Base-by-base conservation (phyloP, 495 filamentous ascomycete species). In the Parathielavia hyrcaniae region DNA sequence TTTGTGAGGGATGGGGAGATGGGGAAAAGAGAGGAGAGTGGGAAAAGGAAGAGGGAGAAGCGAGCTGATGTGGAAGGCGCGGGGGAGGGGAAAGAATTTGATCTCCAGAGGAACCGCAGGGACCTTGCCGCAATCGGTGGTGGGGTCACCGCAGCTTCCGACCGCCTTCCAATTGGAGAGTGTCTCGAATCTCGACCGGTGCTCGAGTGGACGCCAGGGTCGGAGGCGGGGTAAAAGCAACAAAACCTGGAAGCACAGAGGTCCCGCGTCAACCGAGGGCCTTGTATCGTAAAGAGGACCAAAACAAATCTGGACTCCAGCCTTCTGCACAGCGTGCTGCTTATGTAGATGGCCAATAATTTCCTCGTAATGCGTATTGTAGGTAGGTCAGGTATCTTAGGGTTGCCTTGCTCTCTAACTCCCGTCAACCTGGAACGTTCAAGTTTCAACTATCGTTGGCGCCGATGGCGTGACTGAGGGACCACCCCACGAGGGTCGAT, bases 61-160 rank as follows among this genome's bases (percentile, higher is more conserved):
- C 50, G 38, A 45, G 48, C 14, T 49, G 61, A 55, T 19, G 61
- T n/a, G n/a, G n/a, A n/a, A n/a, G n/a, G n/a, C n/a, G n/a, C n/a
- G 43, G 61, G 32, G 54, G 47, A 57, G 55, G 47, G 52, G 63
- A 47, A 43, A 53, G 48, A 62, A 40, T 57, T 64, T 58, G 56
- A 43, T 47, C 53, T 55, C 26, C 20, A 35, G 20, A 19, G 22
- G 35, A 44, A 45, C 23, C 26, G 26, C 17, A 17, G 22, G 44
- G 58, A 55, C 53, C 58, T 54, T 36, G 57, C 64, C 64, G 64
- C 26, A 46, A 65, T 64, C 64, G 65, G 65, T 63, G 59, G 57
- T 61, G 62, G 35, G n/a, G 26, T 50, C 53, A 55, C 61, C 50
- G 41, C 56, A 60, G 32, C 38, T 58, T 47, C 59, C 64, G 58